Evolutionary conservation across 345 rosid species (phyloP).

Genomic region (Arabis alpina): DNA sequence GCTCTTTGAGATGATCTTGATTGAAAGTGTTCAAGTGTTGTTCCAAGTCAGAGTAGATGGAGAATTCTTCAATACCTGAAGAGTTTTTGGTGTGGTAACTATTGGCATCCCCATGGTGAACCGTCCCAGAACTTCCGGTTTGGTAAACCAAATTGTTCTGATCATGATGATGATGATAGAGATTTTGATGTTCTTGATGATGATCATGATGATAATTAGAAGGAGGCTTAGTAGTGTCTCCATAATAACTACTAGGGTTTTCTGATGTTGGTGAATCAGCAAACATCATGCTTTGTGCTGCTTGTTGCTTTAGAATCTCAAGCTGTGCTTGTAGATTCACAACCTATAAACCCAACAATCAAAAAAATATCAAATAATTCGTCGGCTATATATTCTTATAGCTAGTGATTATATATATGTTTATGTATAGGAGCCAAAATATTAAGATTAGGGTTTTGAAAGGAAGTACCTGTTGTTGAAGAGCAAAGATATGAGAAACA

Average conservation of each 20-base stretch:
- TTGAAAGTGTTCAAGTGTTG: conserved; percentile 53
- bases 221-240: conserved; percentile 43
- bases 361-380: neutral
- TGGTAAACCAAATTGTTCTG: conserved; percentile 56
- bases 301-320: conserved; percentile 82
- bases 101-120: conserved; percentile 29
- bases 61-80: conserved; percentile 61
- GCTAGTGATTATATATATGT: neutral
- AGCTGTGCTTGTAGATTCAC: conserved; percentile 86
- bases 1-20: conserved; percentile 60
- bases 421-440: conserved; percentile 2
- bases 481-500: conserved; percentile 92
- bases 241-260: conserved; percentile 59
- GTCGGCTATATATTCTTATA: neutral
- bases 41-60: conserved; percentile 57
- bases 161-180: conserved; percentile 30
- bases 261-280: conserved; percentile 51
- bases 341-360: conserved; percentile 54
- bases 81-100: conserved; percentile 49
- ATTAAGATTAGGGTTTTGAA: conserved; percentile 35
- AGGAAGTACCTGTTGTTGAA: conserved; percentile 83
- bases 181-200: conserved; percentile 46
- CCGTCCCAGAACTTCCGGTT: conserved; percentile 43
- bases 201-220: conserved; percentile 27
- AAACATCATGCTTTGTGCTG: conserved; percentile 56